phyloP scores from a whole-genome alignment of 2,329 filamentous ascomycete genomes.

The Lizonia empirigonia region DNA sequence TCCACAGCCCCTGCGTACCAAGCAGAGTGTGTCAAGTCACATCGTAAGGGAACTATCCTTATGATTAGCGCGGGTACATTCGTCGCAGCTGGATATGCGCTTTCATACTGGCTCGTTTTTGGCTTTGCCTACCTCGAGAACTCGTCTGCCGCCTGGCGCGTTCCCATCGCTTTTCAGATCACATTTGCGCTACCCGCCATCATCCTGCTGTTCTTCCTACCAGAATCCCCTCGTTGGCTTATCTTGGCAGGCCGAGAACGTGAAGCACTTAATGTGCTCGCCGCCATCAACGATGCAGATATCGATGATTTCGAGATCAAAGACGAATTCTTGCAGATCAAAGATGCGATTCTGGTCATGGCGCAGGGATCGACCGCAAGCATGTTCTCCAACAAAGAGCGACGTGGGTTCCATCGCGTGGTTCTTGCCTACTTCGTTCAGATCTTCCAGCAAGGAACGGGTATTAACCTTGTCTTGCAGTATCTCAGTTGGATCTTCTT shows the following conservation, averaged over 20 bases:
- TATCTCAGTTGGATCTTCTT: slow-evolving; percentile 58
- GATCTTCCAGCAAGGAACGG: slow-evolving; percentile 51
- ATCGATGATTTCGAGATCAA: slow-evolving; percentile 33
- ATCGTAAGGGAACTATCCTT: slow-evolving; percentile 54
- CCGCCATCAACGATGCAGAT: slow-evolving; percentile 39
- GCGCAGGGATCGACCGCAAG: slow-evolving; percentile 31
- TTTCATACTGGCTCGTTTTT: slow-evolving; percentile 61
- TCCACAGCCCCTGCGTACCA: slow-evolving; percentile 60
- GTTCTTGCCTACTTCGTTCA: slow-evolving; percentile 51
- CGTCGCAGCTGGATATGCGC: slow-evolving; percentile 55
- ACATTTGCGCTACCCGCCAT: slow-evolving; percentile 61
- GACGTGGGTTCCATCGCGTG: slow-evolving; percentile 51
- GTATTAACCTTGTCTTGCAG: slow-evolving; percentile 41
- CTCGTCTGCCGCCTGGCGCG: slow-evolving; percentile 54
- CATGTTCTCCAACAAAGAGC: slow-evolving; percentile 43
- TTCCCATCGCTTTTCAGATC: slow-evolving; percentile 64
- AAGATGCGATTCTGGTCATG: slow-evolving; percentile 42
- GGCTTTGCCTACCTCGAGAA: slow-evolving; percentile 54
- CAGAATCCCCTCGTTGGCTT: slow-evolving; percentile 65
- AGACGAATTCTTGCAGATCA: slow-evolving; percentile 51
- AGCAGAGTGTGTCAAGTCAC: slow-evolving; percentile 54
- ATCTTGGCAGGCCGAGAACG: slow-evolving; percentile 62
- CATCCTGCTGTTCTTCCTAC: slow-evolving; percentile 57
- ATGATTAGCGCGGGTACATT: slow-evolving; percentile 58
- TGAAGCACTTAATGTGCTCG: slow-evolving; percentile 40